These are phyloP conservation scores for Tothia fuscella DNA, from an alignment of 2,329 filamentous ascomycete species.

Conservation along the genomic window DNA sequence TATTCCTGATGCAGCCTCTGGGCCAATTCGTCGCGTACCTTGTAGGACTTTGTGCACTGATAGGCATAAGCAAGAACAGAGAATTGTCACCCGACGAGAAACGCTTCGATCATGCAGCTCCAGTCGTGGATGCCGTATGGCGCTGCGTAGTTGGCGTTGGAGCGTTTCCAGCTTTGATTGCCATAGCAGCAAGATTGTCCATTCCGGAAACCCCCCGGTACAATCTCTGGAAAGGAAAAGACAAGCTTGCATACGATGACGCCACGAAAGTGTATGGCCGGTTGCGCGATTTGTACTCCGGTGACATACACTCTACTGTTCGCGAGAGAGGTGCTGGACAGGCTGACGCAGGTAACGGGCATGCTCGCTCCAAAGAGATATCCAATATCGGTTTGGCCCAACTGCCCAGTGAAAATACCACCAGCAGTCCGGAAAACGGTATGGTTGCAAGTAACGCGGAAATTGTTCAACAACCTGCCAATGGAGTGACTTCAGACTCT, in stretches of 20 bases:
- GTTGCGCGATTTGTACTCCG: too few relatives aligned
- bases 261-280: too few relatives aligned
- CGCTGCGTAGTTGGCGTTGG: background rate
- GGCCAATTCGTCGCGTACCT: slow-evolving; percentile 28
- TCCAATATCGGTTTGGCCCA: too few relatives aligned
- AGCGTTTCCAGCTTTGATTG: background rate
- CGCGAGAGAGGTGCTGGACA: too few relatives aligned
- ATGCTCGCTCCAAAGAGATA: too few relatives aligned
- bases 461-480: background rate
- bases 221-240: too few relatives aligned
- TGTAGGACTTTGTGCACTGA: slow-evolving; percentile 17
- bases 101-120: background rate
- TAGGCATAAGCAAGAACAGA: background rate
- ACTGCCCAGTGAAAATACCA: too few relatives aligned
- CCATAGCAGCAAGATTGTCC: background rate
- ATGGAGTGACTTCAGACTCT: too few relatives aligned
- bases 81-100: background rate
- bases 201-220: background rate
- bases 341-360: slow-evolving; percentile 25
- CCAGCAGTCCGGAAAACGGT: too few relatives aligned
- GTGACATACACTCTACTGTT: too few relatives aligned
- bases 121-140: background rate
- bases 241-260: too few relatives aligned
- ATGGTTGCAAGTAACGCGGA: background rate
- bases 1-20: slow-evolving; percentile 31